phyloP scores from a whole-genome alignment of 2,329 filamentous ascomycete genomes.

The Pseudohalonectria lignicola region DNA sequence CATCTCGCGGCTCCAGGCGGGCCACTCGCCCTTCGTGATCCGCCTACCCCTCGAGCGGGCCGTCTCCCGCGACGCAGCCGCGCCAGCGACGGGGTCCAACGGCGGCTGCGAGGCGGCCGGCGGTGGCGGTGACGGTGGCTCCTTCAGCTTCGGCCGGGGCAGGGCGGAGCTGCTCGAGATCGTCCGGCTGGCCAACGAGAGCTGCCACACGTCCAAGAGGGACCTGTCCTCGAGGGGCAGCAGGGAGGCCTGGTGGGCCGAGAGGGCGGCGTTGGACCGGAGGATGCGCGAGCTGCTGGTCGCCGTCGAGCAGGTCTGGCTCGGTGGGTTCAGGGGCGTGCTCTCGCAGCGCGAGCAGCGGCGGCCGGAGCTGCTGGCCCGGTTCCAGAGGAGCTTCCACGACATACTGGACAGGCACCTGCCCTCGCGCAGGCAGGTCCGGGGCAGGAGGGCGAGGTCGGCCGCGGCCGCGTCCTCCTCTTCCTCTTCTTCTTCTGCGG shows the following conservation, averaged over 20 bases:
- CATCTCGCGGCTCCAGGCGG: slow-evolving; percentile 72
- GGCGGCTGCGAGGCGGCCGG: background rate
- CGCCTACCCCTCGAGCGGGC: slow-evolving; percentile 77
- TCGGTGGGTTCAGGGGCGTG: slow-evolving; percentile 91
- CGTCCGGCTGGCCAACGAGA: slow-evolving; percentile 70
- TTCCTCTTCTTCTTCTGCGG: no score
- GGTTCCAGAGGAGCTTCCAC: slow-evolving; percentile 70
- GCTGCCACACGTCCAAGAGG: slow-evolving; percentile 61
- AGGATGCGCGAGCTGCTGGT: slow-evolving; percentile 68
- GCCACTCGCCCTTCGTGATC: slow-evolving; percentile 71
- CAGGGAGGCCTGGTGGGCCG: slow-evolving; percentile 80
- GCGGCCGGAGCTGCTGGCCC: slow-evolving; percentile 51
- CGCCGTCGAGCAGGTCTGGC: slow-evolving; percentile 87
- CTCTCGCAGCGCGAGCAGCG: slow-evolving; percentile 65
- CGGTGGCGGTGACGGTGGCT: no score
- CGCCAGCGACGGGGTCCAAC: slow-evolving; percentile 10
- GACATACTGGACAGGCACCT: slow-evolving; percentile 73
- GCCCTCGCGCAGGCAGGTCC: slow-evolving; percentile 63
- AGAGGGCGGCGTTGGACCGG: slow-evolving; percentile 68
- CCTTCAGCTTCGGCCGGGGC: slow-evolving; percentile 76
- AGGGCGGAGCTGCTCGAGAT: slow-evolving; percentile 73
- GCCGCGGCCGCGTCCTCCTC: slow-evolving; percentile 18
- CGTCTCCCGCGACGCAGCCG: slow-evolving; percentile 66
- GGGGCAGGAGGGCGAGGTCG: slow-evolving; percentile 40
- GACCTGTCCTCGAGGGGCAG: slow-evolving; percentile 65